These are phyloP conservation scores for Canna indica DNA, from an alignment of 176 grass and related monocot species.

Conservation along the genomic window DNA sequence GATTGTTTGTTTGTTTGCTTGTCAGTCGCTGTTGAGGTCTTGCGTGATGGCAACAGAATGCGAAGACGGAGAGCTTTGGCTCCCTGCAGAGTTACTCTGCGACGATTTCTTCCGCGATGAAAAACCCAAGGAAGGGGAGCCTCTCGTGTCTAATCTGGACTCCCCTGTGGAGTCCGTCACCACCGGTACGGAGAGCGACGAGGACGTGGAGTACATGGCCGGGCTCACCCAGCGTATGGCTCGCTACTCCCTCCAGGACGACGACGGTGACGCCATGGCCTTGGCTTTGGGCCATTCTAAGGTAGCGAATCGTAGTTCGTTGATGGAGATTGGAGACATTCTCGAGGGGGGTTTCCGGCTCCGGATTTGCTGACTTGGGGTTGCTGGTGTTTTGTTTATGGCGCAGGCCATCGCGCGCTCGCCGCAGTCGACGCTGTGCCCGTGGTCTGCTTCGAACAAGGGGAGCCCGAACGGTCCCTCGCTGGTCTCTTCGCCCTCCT, in stretches of 20 bases:
- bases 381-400: neutral
- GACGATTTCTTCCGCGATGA: neutral
- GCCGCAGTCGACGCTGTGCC: constrained; percentile 63
- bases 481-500: constrained; percentile 45
- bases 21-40: neutral
- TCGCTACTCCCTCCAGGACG: constrained; percentile 24
- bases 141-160: constrained; percentile 15
- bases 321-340: neutral
- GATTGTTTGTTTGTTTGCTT: neutral
- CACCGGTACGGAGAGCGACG: neutral
- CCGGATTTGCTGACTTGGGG: too few relatives aligned
- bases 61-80: constrained; percentile 6
- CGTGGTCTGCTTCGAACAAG: constrained; percentile 34
- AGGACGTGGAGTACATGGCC: constrained; percentile 15
- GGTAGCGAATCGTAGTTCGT: neutral
- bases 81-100: constrained; percentile 4
- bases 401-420: constrained; percentile 38
- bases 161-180: constrained; percentile 17
- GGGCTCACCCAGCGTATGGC: constrained; percentile 29
- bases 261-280: neutral
- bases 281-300: neutral
- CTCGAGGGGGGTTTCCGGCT: neutral
- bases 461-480: constrained; percentile 60
- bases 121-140: neutral
- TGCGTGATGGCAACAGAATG: constrained; percentile 6